Conservation (phyloP, 768 basidiomycete genomes). For the Boletus coccyginus region DNA sequence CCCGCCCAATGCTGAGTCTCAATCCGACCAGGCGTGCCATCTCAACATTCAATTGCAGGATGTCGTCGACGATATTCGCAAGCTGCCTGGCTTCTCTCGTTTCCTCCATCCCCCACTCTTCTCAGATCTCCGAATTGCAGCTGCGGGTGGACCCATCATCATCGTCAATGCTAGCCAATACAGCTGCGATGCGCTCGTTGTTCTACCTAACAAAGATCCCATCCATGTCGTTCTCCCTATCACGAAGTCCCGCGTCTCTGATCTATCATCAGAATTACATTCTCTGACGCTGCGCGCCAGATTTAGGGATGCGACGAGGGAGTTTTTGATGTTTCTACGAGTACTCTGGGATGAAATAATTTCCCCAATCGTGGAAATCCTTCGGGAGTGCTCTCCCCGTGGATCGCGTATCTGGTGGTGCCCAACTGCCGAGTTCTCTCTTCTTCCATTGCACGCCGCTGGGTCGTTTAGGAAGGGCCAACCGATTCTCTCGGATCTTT, state of each 20-base stretch:
- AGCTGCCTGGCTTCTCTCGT: constrained; percentile 19
- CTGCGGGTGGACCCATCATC: constrained; percentile 29
- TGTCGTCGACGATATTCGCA: constrained; percentile 14
- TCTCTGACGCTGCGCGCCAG: not conserved
- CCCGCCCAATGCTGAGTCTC: not conserved
- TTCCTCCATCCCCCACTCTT: constrained; percentile 27
- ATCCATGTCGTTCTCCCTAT: not conserved
- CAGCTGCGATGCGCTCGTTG: constrained; percentile 34
- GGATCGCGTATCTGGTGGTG: constrained; percentile 15
- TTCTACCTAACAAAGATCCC: constrained; percentile 8
- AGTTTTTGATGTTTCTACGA: constrained; percentile 4
- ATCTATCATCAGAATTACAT: not conserved
- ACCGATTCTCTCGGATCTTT: not conserved
- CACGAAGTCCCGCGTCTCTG: not conserved
- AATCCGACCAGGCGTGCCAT: not conserved
- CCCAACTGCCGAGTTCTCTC: constrained; percentile 9
- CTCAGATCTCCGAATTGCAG: constrained; percentile 13
- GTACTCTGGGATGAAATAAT: constrained; percentile 20
- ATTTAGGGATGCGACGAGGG: not conserved
- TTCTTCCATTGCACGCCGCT: constrained; percentile 2
- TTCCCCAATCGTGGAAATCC: constrained; percentile 10
- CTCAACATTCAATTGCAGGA: not conserved
- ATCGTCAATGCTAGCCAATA: constrained; percentile 31
- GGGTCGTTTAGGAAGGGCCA: not conserved
- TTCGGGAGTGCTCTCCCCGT: not conserved